Evolutionary conservation across 1,284 basidiomycete genomes (phyloP).

Genomic region (Melampsora americana): DNA sequence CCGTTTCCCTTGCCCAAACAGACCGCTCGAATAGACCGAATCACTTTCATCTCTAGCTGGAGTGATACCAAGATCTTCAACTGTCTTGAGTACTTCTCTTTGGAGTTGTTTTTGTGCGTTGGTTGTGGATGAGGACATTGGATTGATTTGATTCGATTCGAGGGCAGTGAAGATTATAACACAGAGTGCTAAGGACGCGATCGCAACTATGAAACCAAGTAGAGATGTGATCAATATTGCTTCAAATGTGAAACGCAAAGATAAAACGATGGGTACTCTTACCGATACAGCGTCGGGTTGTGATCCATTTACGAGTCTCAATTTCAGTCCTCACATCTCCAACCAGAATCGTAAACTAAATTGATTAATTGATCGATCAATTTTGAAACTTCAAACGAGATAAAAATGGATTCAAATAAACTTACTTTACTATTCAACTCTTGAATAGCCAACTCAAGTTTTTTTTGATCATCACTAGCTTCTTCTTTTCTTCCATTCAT

Average conservation of each 20-base stretch:
- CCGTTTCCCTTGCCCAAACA: background rate
- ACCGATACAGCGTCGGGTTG: slow-evolving; percentile 80
- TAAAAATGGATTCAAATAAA: slow-evolving; percentile 19
- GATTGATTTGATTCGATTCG: slow-evolving; percentile 49
- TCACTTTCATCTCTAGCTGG: slow-evolving; percentile 51
- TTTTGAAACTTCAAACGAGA: background rate
- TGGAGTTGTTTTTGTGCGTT: slow-evolving; percentile 43
- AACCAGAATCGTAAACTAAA: slow-evolving; percentile 69
- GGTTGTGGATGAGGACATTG: slow-evolving; percentile 46
- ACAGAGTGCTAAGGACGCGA: slow-evolving; percentile 46
- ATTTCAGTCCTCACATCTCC: slow-evolving; percentile 76
- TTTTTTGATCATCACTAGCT: slow-evolving; percentile 79
- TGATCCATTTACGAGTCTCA: slow-evolving; percentile 86
- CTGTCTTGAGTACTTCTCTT: slow-evolving; percentile 29
- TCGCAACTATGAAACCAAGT: slow-evolving; percentile 36
- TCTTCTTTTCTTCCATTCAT: slow-evolving; percentile 91
- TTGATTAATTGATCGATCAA: slow-evolving; percentile 4
- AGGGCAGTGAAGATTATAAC: slow-evolving; percentile 52
- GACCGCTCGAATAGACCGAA: slow-evolving; percentile 60
- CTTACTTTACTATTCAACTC: slow-evolving; percentile 56
- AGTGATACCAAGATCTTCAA: slow-evolving; percentile 46
- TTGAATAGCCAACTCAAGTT: slow-evolving; percentile 82
- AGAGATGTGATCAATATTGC: too few relatives aligned
- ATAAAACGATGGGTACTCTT: slow-evolving; percentile 52
- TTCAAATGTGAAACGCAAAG: background rate